A percentile compares a stretch with the other conserved stretches of the same genome.
Conservation (phyloP, 1,139 yeast species). For the Pichia sp. region DNA sequence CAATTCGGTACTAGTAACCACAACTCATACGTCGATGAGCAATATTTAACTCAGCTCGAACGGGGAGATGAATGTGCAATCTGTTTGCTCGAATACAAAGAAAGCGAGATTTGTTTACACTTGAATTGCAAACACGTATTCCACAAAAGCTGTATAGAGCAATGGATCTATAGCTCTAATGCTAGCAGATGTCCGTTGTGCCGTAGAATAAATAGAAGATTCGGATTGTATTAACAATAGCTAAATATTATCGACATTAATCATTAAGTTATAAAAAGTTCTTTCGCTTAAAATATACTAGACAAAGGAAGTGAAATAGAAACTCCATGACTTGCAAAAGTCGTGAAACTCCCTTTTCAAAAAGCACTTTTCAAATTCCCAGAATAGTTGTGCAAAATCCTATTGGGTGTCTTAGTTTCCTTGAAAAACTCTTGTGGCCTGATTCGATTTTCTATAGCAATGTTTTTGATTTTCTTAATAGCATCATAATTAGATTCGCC, state of each 20-base stretch:
- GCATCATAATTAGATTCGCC: constrained; percentile 51
- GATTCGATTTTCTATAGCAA: constrained; percentile 13
- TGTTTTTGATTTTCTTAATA: constrained; percentile 36
- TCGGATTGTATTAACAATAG: neutral
- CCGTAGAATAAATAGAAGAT: constrained; percentile 31
- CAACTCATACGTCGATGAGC: neutral
- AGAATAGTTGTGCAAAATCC: neutral
- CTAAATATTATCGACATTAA: neutral
- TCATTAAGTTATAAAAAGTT: neutral
- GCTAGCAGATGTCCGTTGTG: constrained; percentile 58
- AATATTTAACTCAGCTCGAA: constrained; percentile 8
- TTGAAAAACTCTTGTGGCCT: constrained; percentile 3
- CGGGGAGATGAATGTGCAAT: constrained; percentile 42
- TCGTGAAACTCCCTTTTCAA: neutral
- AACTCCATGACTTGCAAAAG: neutral
- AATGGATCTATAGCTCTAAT: constrained; percentile 41
- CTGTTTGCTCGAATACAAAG: constrained; percentile 44
- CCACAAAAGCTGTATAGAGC: constrained; percentile 51
- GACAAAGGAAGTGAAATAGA: neutral
- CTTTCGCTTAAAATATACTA: neutral
- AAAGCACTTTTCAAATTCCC: neutral
- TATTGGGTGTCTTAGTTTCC: constrained; percentile 2
- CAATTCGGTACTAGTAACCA: neutral
- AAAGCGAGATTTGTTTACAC: constrained; percentile 42
- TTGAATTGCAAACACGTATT: constrained; percentile 46